Base-by-base conservation (phyloP, 305 asterid genomes). In the Plantago coronopus region DNA sequence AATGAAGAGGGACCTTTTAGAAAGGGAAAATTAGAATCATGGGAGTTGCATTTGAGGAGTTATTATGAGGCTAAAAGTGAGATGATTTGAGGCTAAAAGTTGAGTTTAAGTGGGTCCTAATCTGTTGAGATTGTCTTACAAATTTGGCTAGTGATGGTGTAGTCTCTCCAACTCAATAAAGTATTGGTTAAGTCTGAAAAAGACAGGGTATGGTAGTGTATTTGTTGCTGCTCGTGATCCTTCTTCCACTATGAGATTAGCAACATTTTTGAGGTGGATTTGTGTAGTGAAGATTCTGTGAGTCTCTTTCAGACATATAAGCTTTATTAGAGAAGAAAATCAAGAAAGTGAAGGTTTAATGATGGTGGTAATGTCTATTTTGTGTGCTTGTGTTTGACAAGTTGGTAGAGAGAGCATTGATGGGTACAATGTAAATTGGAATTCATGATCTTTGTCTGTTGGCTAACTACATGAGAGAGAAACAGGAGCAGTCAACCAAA, bases 41-140 rank as follows among this genome's bases (percentile, higher is more conserved):
- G 73, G 58, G 77, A 47, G 57, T 61, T 50, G 59, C 57, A 74
- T 51, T 48, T 63, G 59, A 69, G 69, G 34, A 70, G 72, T 40
- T 70, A 45, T 70, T 59, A 49, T 54, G 57, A 5, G n/a, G 62
- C 65, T 78, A 76, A 34, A 34, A 34, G 40, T 34, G 40, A 34
- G 40, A 34, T 3, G 40, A 45, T 70, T 46, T 54, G 57, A 5
- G n/a, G 56, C 65, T 78, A 76, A 69, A 72, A 72, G 75, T 9
- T 67, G n/a, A n/a, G 66, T 68, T 47, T 37, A 9, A 60, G 84
- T 73, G 73, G 86, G 72, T 65, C 79, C 74, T 54, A 72, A 74
- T 80, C 76, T 70, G 94, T 79, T 89, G 79, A 77, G 77, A 63
- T 50, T 72, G 76, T 54, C 83, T 78, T 74, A 17, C 59, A 48